Conservation (phyloP, 2,329 filamentous ascomycete genomes). For the Hirsutella rhossiliensis region DNA sequence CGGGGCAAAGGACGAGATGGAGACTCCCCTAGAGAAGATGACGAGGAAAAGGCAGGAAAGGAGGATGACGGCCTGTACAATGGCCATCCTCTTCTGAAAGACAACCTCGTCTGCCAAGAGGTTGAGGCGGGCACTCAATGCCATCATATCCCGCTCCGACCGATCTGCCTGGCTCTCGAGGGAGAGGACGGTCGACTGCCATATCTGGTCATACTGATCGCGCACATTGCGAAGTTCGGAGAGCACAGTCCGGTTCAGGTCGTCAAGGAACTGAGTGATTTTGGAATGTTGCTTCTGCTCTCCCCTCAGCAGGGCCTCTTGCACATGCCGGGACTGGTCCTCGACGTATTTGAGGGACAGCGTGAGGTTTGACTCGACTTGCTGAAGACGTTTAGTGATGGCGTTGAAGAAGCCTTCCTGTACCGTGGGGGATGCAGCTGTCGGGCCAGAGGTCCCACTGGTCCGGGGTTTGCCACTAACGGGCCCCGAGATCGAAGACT, state of each 20-base stretch:
- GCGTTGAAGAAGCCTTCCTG: slow-evolving; percentile 98
- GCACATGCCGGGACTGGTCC: slow-evolving; percentile 81
- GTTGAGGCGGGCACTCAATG: slow-evolving; percentile 67
- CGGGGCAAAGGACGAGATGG: slow-evolving; percentile 19
- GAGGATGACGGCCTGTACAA: slow-evolving; percentile 79
- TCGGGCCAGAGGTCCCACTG: slow-evolving; percentile 13
- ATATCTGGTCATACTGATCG: slow-evolving; percentile 87
- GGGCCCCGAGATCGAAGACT: slow-evolving; percentile 4
- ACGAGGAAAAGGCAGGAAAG: slow-evolving; percentile 79
- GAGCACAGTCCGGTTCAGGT: slow-evolving; percentile 79
- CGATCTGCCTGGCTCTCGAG: slow-evolving; percentile 81
- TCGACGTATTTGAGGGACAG: slow-evolving; percentile 93
- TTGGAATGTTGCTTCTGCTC: slow-evolving; percentile 82
- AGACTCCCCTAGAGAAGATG: slow-evolving; percentile 56
- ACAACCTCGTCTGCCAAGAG: slow-evolving; percentile 88
- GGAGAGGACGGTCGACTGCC: slow-evolving; percentile 89
- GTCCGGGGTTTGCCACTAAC: slow-evolving; percentile 14
- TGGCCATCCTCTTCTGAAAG: slow-evolving; percentile 81
- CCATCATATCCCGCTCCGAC: slow-evolving; percentile 71
- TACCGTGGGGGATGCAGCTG: slow-evolving; percentile 55
- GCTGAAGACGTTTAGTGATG: slow-evolving; percentile 81
- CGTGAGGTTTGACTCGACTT: slow-evolving; percentile 85
- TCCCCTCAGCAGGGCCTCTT: slow-evolving; percentile 74
- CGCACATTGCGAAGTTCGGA: slow-evolving; percentile 67
- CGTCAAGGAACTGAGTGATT: slow-evolving; percentile 68